Evolutionary conservation across 2,329 filamentous ascomycete genomes (phyloP).

Genomic region (Xylaria sp.): DNA sequence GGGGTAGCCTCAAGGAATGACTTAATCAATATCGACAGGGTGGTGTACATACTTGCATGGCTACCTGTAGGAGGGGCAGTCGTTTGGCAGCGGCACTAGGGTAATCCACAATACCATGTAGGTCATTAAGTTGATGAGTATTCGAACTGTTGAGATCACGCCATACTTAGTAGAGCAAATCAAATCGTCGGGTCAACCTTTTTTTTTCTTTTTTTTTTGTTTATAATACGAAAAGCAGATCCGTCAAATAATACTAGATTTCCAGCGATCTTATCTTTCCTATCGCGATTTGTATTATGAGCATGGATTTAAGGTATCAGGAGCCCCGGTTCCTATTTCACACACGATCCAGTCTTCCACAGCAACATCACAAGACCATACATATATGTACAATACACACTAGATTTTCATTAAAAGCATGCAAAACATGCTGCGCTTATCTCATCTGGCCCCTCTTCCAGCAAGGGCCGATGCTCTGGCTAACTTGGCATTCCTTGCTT

Average conservation of each 20-base stretch:
- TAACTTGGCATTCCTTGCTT: conserved; percentile 66
- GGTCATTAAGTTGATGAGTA: not conserved
- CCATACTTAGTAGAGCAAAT: not conserved
- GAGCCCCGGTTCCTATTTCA: not conserved
- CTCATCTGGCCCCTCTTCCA: conserved; percentile 66
- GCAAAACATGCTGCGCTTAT: not conserved
- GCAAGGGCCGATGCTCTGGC: conserved; percentile 63
- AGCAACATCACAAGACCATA: not conserved
- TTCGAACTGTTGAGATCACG: not conserved
- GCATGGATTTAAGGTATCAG: not conserved
- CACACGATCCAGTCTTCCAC: not conserved
- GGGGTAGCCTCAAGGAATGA: conserved; percentile 10
- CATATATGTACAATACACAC: not conserved
- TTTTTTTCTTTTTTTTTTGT: too few relatives aligned
- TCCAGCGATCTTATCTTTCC: too few relatives aligned
- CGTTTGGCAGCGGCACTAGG: not conserved
- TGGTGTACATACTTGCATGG: not conserved
- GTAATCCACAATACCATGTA: conserved; percentile 1
- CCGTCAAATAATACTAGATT: too few relatives aligned
- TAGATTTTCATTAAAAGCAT: not conserved
- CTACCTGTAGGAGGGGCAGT: conserved; percentile 14
- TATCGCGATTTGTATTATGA: not conserved
- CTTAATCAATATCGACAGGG: conserved; percentile 2
- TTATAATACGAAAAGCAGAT: not conserved
- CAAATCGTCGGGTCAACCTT: not conserved